phyloP scores from a whole-genome alignment of 2,329 filamentous ascomycete species.

The Nigrospora oryzae region DNA sequence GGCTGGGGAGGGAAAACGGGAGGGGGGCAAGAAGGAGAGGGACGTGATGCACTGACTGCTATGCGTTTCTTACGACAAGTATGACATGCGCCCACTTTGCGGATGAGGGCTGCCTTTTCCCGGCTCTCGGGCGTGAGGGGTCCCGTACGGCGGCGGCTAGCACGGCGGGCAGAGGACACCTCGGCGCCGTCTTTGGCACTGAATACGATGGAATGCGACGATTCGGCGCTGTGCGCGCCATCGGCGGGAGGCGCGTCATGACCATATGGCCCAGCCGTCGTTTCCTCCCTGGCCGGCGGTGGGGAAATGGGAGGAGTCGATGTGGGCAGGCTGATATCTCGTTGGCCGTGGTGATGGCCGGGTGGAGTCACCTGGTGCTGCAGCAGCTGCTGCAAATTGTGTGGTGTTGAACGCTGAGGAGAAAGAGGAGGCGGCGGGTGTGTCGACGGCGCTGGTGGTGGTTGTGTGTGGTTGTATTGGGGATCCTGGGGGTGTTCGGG shows the following conservation, averaged over 20 bases:
- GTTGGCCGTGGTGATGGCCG: conserved; percentile 17
- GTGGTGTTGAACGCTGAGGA: neutral
- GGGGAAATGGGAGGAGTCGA: conserved; percentile 18
- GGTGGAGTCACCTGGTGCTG: conserved; percentile 1
- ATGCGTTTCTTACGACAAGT: conserved; percentile 49
- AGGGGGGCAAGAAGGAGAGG: conserved; percentile 1
- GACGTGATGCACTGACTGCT: conserved; percentile 37
- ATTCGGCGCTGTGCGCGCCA: conserved; percentile 39
- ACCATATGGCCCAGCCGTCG: conserved; percentile 43
- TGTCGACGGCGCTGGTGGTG: neutral
- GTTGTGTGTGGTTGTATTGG: neutral
- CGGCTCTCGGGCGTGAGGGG: conserved; percentile 49
- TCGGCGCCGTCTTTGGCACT: conserved; percentile 47
- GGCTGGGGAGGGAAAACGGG: conserved; percentile 1
- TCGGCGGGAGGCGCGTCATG: conserved; percentile 29
- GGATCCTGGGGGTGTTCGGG: neutral
- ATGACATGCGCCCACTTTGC: conserved; percentile 48
- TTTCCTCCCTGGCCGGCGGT: conserved; percentile 34
- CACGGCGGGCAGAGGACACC: conserved; percentile 41
- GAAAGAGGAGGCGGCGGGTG: neutral
- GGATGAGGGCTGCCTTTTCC: conserved; percentile 50
- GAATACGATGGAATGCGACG: conserved; percentile 44
- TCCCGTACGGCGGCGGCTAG: conserved; percentile 50
- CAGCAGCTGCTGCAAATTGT: no score
- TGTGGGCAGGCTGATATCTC: conserved; percentile 3